These are phyloP conservation scores for Fusarium goolgardi DNA, from an alignment of 2,329 filamentous ascomycete genomes.

Conservation along the genomic window DNA sequence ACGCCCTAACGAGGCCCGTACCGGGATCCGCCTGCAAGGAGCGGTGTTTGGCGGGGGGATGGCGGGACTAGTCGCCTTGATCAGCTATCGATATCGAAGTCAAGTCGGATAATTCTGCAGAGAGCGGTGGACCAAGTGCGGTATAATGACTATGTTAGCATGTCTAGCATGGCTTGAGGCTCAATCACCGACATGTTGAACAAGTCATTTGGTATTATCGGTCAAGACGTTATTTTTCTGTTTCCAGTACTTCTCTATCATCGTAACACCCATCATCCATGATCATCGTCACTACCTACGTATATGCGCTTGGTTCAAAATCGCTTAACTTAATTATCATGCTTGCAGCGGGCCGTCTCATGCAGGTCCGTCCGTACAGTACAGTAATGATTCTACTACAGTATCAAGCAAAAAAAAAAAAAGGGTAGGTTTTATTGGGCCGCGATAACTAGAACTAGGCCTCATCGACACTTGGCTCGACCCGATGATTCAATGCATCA, in stretches of 20 bases:
- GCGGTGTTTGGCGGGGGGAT: constrained; percentile 37
- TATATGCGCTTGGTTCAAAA: constrained; percentile 25
- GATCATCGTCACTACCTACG: constrained; percentile 11
- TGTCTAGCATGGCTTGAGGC: constrained; percentile 1
- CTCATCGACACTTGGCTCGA: constrained; percentile 32
- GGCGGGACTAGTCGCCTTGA: constrained; percentile 27
- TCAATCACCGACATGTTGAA: background rate
- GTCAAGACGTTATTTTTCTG: background rate
- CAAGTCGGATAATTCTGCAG: constrained; percentile 21
- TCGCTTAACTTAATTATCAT: constrained; percentile 26
- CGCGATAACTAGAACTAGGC: constrained; percentile 38
- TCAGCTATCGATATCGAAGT: constrained; percentile 18
- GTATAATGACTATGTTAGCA: background rate
- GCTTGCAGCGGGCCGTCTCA: constrained; percentile 41
- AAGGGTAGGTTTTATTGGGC: constrained; percentile 44
- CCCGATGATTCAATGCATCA: constrained; percentile 31
- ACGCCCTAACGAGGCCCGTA: constrained; percentile 35
- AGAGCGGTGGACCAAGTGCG: constrained; percentile 23
- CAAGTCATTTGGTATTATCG: background rate
- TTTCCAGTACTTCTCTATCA: background rate
- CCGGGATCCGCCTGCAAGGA: constrained; percentile 37
- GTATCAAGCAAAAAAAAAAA: constrained; percentile 8
- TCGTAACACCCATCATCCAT: constrained; percentile 22
- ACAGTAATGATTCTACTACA: constrained; percentile 10
- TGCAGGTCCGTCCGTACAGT: constrained; percentile 34